phyloP scores from a whole-genome alignment of 257 asterid species.

The Thymus mandschuricus region DNA sequence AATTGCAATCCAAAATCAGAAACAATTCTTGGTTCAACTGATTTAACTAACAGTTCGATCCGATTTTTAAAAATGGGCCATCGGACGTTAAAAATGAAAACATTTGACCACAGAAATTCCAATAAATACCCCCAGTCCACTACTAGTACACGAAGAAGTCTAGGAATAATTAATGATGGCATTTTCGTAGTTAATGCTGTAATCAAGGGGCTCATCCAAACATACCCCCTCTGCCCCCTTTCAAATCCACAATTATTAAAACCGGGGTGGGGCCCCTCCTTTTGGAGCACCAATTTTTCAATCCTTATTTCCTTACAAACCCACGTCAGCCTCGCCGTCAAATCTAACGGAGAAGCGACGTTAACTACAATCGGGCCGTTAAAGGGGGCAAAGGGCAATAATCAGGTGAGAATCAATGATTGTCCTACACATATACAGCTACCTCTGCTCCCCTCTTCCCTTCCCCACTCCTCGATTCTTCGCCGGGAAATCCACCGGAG shows the following conservation, averaged over 20 bases:
- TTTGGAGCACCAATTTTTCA: constrained; percentile 25
- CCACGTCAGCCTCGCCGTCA: constrained; percentile 34
- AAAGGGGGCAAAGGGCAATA: constrained; percentile 47
- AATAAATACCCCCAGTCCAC: neutral
- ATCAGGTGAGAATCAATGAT: constrained; percentile 42
- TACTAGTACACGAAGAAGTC: neutral
- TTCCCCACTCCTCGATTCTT: constrained; percentile 38
- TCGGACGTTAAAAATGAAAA: no score
- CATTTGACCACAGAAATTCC: no score
- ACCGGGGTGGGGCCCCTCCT: constrained; percentile 35
- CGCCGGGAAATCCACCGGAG: constrained; percentile 56
- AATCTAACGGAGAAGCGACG: constrained; percentile 47
- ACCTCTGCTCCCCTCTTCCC: constrained; percentile 31
- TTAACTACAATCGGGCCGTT: constrained; percentile 15
- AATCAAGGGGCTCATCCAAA: constrained; percentile 22
- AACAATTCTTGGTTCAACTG: no score
- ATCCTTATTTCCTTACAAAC: constrained; percentile 30
- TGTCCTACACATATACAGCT: constrained; percentile 46
- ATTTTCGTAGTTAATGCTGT: constrained; percentile 23
- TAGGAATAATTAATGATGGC: constrained; percentile 20
- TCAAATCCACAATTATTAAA: constrained; percentile 31
- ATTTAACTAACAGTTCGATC: no score
- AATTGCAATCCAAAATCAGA: no score
- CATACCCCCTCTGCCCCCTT: neutral
- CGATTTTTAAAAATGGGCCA: no score